Conservation (phyloP, 306 rosid genomes). For the Acacia melanoxylon region DNA sequence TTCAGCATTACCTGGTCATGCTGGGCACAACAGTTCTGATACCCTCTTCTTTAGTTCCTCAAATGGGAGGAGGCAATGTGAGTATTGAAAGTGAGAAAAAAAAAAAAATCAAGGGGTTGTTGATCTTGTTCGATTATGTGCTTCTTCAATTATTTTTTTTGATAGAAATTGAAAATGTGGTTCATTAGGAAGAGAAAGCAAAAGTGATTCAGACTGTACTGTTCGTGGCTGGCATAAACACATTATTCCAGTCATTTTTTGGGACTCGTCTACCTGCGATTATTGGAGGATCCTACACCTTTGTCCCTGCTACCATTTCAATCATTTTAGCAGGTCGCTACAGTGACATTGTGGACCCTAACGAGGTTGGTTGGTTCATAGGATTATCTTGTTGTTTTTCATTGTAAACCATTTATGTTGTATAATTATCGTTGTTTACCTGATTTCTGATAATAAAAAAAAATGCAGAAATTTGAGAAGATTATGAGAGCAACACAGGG, state of each 20-base stretch:
- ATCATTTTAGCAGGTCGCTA: slow-evolving; percentile 89
- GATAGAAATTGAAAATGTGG: slow-evolving; percentile 18
- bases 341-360: slow-evolving; percentile 74
- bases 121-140: slow-evolving; percentile 4
- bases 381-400: background rate
- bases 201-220: slow-evolving; percentile 84
- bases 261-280: slow-evolving; percentile 97
- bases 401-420: background rate
- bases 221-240: slow-evolving; percentile 90
- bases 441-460: slow-evolving; percentile 14
- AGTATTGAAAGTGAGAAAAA: slow-evolving; percentile 28
- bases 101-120: slow-evolving; percentile 6
- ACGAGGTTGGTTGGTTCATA: slow-evolving; percentile 60
- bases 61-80: slow-evolving; percentile 99
- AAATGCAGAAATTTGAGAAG: slow-evolving; percentile 79
- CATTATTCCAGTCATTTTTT: slow-evolving; percentile 70
- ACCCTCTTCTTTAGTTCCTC: slow-evolving; percentile 88
- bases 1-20: slow-evolving; percentile 98
- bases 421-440: slow-evolving; percentile 14
- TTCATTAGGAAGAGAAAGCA: slow-evolving; percentile 84
- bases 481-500: slow-evolving; percentile 98
- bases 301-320: slow-evolving; percentile 93
- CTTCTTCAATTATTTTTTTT: slow-evolving; percentile 31
- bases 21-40: slow-evolving; percentile 94
- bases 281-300: slow-evolving; percentile 84